Evolutionary conservation across 192 early-diverging fungal genomes (phyloP).

Genomic region (Phlyctochytrium planicorne): DNA sequence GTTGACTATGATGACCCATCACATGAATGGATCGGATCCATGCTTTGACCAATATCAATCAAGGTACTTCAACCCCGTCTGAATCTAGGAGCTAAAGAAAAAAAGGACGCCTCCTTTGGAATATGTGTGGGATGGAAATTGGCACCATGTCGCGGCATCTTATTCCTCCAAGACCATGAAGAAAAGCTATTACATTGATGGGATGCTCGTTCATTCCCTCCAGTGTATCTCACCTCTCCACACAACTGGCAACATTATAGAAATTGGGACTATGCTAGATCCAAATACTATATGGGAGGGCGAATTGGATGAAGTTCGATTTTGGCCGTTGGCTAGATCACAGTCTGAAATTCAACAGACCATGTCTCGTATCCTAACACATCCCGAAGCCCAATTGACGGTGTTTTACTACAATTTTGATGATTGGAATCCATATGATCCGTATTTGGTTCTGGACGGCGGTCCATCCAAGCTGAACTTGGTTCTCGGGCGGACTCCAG

Average conservation of each 20-base stretch:
- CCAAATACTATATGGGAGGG: conserved; percentile 2
- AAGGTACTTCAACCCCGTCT: too few species aligned
- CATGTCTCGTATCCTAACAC: background rate
- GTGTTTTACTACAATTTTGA: conserved; percentile 13
- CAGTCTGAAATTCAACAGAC: background rate
- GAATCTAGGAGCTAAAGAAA: background rate
- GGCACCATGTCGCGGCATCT: background rate
- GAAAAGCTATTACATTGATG: background rate
- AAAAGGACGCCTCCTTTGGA: background rate
- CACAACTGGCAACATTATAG: background rate
- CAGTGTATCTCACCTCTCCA: background rate
- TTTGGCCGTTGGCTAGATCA: conserved; percentile 4
- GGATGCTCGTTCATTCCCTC: background rate
- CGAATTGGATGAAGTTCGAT: conserved; percentile 12
- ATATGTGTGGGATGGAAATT: background rate
- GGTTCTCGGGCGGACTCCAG: conserved; percentile 1
- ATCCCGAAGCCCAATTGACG: background rate
- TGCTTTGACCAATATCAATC: too few species aligned
- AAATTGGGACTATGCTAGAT: conserved; percentile 2
- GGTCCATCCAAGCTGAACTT: background rate
- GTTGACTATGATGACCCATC: background rate
- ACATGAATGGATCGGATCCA: background rate
- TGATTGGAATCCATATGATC: conserved; percentile 6
- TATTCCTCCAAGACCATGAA: background rate
- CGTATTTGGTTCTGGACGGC: background rate